Conservation (phyloP, 2,329 filamentous ascomycete genomes). For the Sporothrix sp. region DNA sequence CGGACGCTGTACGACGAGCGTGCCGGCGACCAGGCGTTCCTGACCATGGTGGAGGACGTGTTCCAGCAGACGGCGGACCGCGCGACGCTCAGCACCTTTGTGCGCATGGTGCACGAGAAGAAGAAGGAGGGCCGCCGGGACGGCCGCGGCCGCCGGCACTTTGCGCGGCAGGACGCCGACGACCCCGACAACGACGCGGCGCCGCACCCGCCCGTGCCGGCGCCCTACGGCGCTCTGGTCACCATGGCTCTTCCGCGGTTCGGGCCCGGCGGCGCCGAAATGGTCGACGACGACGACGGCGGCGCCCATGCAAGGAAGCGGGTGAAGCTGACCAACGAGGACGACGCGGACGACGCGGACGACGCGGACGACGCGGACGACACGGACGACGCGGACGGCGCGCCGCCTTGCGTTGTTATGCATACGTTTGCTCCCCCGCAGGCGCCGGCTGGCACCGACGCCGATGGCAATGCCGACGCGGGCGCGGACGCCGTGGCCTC, state of each 20-base stretch:
- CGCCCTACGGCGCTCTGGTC: constrained; percentile 41
- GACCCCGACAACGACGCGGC: constrained; percentile 32
- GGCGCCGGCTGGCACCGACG: not conserved
- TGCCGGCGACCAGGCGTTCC: constrained; percentile 39
- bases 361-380: too few species aligned
- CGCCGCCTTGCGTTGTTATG: not conserved
- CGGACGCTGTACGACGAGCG: constrained; percentile 51
- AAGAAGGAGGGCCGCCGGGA: constrained; percentile 49
- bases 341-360: too few species aligned
- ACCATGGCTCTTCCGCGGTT: constrained; percentile 30
- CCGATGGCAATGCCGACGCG: too few species aligned
- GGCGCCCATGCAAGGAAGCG: constrained; percentile 27
- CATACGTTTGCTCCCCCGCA: not conserved
- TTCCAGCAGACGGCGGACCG: constrained; percentile 47
- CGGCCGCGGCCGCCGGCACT: constrained; percentile 43
- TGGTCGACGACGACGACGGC: not conserved
- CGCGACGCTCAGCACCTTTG: constrained; percentile 43
- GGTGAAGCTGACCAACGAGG: constrained; percentile 24
- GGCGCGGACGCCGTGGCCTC: too few species aligned
- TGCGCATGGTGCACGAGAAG: constrained; percentile 39
- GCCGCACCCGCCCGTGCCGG: constrained; percentile 37
- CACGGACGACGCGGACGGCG: too few species aligned
- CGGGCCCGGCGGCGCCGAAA: not conserved
- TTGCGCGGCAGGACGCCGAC: constrained; percentile 39
- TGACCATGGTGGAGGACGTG: constrained; percentile 48